Base-by-base conservation (phyloP, 805 yeast genomes). In the Pichia phayaonensis region DNA sequence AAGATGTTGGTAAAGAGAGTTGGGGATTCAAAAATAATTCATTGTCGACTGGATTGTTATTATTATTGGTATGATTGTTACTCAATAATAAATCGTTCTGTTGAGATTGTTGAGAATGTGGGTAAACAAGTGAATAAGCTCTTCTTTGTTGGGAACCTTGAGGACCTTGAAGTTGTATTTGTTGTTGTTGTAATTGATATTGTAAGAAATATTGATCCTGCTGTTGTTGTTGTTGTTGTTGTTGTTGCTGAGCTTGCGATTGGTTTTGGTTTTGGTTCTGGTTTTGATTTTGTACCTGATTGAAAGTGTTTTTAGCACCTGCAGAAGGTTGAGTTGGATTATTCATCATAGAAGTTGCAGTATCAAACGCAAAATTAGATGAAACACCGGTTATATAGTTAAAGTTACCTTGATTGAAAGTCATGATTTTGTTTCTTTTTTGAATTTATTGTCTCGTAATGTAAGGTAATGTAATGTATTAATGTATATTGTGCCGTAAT, bases 1-100 rank as follows among this genome's bases (percentile, higher is more conserved):
- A 40, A 29, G 46, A 46, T 18, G 49, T 41, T 27, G 34, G 45
- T 20, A 38, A 41, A n/a, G 15, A 13, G 10, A 56, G 22, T 46
- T 57, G 36, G 52, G 47, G 39, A 52, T 61, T 26, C 56, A 56
- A 24, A 53, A 47, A 34, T 56, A 48, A 15, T 49, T 56, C 59
- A 16, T 59, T 57, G 29, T 54, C 46, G 44, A 56, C 12, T 8
- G 15, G 27, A 24, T 24, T 24, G 27, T 26, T 40, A 44, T 8
- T 22, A 29, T 16, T 27, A 41, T 18, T 40, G 47, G 29, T n/a
- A 43, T 27, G n/a, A 22, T 34, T 20, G 16, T 21, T 39, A 13
- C 16, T 39, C 10, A 39, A 16, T n/a, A 34, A 16, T 34, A 34
- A 16, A 16, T 34, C 38, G 2, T 16, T 2, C 2, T 34, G 38